phyloP scores from a whole-genome alignment of 306 rosid genomes.

The Ammopiptanthus mongolicus region DNA sequence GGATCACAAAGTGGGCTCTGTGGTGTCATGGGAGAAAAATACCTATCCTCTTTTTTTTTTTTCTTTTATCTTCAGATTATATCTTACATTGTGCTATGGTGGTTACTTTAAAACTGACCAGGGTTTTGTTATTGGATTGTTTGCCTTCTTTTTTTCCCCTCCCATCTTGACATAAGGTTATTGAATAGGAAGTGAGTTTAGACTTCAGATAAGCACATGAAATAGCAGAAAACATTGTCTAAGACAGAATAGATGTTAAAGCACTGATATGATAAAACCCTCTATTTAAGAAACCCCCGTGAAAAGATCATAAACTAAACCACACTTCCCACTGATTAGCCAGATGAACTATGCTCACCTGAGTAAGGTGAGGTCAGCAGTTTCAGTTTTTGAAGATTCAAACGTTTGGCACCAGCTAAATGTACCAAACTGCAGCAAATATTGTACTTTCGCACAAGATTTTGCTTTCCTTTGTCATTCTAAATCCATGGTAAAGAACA shows the following conservation, averaged over 20 bases:
- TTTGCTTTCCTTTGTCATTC: neutral
- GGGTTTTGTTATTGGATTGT: neutral
- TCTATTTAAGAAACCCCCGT: neutral
- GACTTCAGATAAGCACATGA: neutral
- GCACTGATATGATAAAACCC: neutral
- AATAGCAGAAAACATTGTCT: neutral
- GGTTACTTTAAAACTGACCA: neutral
- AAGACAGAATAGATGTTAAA: neutral
- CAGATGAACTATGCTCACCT: neutral
- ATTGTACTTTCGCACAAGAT: neutral
- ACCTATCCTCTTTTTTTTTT: too few species aligned
- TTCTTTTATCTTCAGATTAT: neutral
- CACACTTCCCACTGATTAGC: neutral
- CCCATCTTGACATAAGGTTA: neutral
- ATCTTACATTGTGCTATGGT: neutral
- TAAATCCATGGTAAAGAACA: neutral
- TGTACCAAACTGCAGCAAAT: neutral
- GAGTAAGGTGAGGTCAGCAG: neutral
- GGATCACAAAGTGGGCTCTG: neutral
- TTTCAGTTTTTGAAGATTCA: neutral
- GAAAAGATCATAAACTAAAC: neutral
- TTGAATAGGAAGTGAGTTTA: neutral
- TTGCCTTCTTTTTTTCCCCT: neutral
- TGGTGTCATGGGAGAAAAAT: neutral
- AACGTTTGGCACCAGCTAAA: neutral